A percentile compares a stretch with the other conserved stretches of the same genome.
phyloP scores from a whole-genome alignment of 306 rosid genomes.

The Cicer bijugum region DNA sequence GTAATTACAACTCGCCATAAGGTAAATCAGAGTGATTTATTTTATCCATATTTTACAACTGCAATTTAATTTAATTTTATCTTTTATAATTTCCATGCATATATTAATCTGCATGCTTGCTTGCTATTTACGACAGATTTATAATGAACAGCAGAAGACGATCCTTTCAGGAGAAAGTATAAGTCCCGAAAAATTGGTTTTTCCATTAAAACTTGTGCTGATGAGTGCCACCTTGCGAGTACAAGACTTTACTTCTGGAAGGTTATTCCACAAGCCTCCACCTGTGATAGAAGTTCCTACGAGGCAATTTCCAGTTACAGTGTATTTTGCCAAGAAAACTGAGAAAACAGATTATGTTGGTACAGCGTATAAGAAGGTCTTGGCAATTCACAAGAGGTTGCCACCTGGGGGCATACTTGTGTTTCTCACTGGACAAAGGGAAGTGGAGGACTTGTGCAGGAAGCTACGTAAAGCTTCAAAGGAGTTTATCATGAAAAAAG shows the following conservation, averaged over 20 bases:
- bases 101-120: conserved; percentile 19
- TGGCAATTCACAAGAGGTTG: conserved; percentile 89
- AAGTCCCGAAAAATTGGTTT: conserved; percentile 59
- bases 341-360: conserved; percentile 73
- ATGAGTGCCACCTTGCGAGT: conserved; percentile 96
- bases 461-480: conserved; percentile 75
- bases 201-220: conserved; percentile 86
- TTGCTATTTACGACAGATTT: conserved; percentile 56
- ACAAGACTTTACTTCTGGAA: conserved; percentile 76
- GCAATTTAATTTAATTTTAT: neutral
- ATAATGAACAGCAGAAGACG: conserved; percentile 54
- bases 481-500: conserved; percentile 55
- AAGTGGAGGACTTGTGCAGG: conserved; percentile 82
- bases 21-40: conserved; percentile 56
- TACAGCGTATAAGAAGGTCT: conserved; percentile 81
- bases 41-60: conserved; percentile 1
- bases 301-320: conserved; percentile 81
- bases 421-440: conserved; percentile 85
- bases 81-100: conserved; percentile 27
- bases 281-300: conserved; percentile 83
- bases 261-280: conserved; percentile 66
- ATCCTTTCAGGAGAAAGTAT: conserved; percentile 59
- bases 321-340: conserved; percentile 80
- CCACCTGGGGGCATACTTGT: conserved; percentile 92
- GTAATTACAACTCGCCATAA: conserved; percentile 62